phyloP scores from a whole-genome alignment of 2,329 filamentous ascomycete species.

The Fusarium pseudoanthophilum region DNA sequence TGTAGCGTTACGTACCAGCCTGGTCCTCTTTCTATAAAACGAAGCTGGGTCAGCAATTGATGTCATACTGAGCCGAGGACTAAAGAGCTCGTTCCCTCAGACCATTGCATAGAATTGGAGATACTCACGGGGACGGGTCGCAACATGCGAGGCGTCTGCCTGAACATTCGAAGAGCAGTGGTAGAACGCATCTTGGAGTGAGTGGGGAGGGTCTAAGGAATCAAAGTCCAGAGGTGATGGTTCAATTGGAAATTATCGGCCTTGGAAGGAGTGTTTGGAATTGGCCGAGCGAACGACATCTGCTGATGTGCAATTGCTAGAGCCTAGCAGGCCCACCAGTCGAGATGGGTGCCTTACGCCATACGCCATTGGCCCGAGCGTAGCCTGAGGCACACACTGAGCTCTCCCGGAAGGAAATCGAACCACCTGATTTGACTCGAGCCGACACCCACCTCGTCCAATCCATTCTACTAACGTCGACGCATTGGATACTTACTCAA shows the following conservation, averaged over 20 bases:
- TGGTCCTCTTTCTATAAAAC: conserved; percentile 71
- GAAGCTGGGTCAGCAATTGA: conserved; percentile 41
- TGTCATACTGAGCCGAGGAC: conserved; percentile 35
- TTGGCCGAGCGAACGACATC: conserved; percentile 49
- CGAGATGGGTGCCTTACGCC: conserved; percentile 50
- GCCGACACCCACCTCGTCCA: conserved; percentile 31
- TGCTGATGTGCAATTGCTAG: conserved; percentile 51
- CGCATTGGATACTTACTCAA: conserved; percentile 47
- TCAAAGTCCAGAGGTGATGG: conserved; percentile 44
- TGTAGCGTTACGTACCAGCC: conserved; percentile 64
- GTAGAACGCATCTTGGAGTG: conserved; percentile 72
- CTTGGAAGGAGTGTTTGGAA: conserved; percentile 46
- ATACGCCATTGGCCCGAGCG: conserved; percentile 49
- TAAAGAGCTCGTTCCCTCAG: conserved; percentile 37
- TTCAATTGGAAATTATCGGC: conserved; percentile 49
- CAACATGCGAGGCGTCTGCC: conserved; percentile 73
- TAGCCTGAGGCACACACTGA: conserved; percentile 54
- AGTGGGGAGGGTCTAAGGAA: conserved; percentile 45
- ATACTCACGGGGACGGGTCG: conserved; percentile 75
- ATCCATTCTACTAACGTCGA: conserved; percentile 42
- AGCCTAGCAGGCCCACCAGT: conserved; percentile 45
- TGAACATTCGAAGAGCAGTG: conserved; percentile 73
- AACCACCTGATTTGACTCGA: conserved; percentile 59
- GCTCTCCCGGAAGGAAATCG: conserved; percentile 46
- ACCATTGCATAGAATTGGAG: conserved; percentile 21